Base-by-base conservation (phyloP, 177 flowering plant genomes). In the Vitis hybrid region DNA sequence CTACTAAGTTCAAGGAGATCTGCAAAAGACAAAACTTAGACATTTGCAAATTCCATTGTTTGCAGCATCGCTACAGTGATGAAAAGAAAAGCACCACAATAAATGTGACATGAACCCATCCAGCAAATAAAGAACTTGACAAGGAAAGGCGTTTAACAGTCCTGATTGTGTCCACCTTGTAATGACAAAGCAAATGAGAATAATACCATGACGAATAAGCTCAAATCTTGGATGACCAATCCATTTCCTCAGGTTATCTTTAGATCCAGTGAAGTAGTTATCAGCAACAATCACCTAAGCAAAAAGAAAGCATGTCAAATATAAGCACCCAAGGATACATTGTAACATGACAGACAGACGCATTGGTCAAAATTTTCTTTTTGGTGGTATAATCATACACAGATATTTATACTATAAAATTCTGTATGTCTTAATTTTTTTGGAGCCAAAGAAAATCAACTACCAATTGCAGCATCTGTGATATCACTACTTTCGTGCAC, bases 191-290 rank as follows among this genome's bases (percentile, higher is more conserved):
- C 3, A 55, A 51, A 66, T 45, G 26, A 10, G 31, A 51, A 70
- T 13, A 12, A 59, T 83, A 93, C 99, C 99, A 80, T 95, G 99
- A 49, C 99, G 94, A 66, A 95, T 89, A 72, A 95, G 97, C 85
- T 95, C 99, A 81, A 95, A 95, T 87, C 98, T 92, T 60, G 98
- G 94, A 75, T 95, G 98, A 63, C 97, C 97, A 77, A 95, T 90
- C 98, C 98, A 93, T 75, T 88, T 91, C 66, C 66, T 81, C 31
- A 95, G 82, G 79, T 95, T 95, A 74, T 95, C 97, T 72, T 93
- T 95, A 9, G 98, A 91, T 5, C 99, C 98, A 68, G 98, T 93
- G 83, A 95, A 95, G 78, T 83, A 95, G 79, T 93, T 93, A 80
- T 95, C 99, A 59, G 76, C 98, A 74, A 95, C 99, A 81, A 95